Percentiles rank a stretch among this genome's conserved stretches.
Conservation (phyloP, 1,139 yeast genomes). For the Geotrichum candidum region DNA sequence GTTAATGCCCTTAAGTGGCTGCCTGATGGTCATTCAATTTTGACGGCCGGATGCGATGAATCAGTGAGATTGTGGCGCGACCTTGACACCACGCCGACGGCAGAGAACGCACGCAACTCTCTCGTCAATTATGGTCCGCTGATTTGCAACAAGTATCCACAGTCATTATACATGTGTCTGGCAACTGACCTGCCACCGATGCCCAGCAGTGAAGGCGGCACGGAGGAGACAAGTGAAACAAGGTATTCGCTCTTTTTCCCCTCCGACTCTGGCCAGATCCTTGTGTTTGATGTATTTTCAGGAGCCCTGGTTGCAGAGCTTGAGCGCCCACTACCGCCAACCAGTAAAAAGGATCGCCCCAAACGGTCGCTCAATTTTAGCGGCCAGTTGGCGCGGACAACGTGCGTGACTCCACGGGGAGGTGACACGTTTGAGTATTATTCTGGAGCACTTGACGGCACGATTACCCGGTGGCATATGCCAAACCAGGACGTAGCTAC, state of each 20-base stretch:
- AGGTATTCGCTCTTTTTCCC: constrained; percentile 58
- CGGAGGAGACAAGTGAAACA: constrained; percentile 38
- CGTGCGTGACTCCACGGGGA: constrained; percentile 49
- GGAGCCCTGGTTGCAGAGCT: constrained; percentile 58
- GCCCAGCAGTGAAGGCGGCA: constrained; percentile 22
- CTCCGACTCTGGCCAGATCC: constrained; percentile 73
- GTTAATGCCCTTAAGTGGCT: constrained; percentile 74
- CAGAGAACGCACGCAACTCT: constrained; percentile 8
- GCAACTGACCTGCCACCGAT: constrained; percentile 28
- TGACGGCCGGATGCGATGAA: constrained; percentile 72
- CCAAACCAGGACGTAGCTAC: neutral
- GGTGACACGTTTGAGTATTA: constrained; percentile 30
- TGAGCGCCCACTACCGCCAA: constrained; percentile 33
- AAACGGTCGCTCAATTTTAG: neutral
- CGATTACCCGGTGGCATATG: constrained; percentile 29
- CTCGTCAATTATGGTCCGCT: constrained; percentile 74
- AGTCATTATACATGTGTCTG: constrained; percentile 39
- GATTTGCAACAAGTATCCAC: constrained; percentile 54
- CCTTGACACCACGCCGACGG: constrained; percentile 12
- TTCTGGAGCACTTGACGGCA: constrained; percentile 36
- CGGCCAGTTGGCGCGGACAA: constrained; percentile 33
- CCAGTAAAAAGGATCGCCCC: neutral
- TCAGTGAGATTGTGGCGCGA: constrained; percentile 72
- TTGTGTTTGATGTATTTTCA: constrained; percentile 54
- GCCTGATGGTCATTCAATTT: constrained; percentile 51